Base-by-base conservation (phyloP, 805 yeast species). In the Yarrowia osloensis region DNA sequence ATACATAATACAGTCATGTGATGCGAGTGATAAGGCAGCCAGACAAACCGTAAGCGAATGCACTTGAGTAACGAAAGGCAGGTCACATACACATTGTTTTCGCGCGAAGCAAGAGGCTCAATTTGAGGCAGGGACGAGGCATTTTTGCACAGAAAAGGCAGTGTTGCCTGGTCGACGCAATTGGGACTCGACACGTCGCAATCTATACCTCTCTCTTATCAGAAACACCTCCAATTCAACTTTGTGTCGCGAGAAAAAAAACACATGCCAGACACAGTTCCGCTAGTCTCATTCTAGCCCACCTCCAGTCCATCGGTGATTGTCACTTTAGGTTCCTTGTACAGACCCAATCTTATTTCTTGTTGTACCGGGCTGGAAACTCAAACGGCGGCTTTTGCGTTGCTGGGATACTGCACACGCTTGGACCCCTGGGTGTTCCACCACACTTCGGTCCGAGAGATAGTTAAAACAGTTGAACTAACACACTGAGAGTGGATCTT, bases 201-300 rank as follows among this genome's bases (percentile, higher is more conserved):
- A 15, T 3, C 19, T 35, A 17, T 4, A 15, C 39, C 4, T 33
- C n/a, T 33, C 35, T 13, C 13, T 33, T 12, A 8, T 39, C 42
- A 19, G 42, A 19, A 11, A 8, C 7, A 19, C 22, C 22, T 3
- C 11, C 22, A n/a, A 4, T 40, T 19, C 46, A 21, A 21, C 17
- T 17, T 40, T 40, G 46, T 9, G 15, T 40, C 24, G 21, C 26
- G 9, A 9, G 26, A 2, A 44, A 13, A 24, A 28, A 44, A 22
- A 22, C 49, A 13, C 49, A 26, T 46, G 50, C 22, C 29, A 50
- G 22, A 50, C 57, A 50, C 57, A 50, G 40, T 50, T 50, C 40
- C 40, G 57, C 57, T 50, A 50, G 57, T 50, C 40, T 33, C 57
- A 33, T 50, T 50, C 40, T 50, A 50, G 57, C 57, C 57, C 57